Evolutionary conservation across 2,329 filamentous ascomycete genomes (phyloP).

Genomic region (Aspergillus pseudonomiae): DNA sequence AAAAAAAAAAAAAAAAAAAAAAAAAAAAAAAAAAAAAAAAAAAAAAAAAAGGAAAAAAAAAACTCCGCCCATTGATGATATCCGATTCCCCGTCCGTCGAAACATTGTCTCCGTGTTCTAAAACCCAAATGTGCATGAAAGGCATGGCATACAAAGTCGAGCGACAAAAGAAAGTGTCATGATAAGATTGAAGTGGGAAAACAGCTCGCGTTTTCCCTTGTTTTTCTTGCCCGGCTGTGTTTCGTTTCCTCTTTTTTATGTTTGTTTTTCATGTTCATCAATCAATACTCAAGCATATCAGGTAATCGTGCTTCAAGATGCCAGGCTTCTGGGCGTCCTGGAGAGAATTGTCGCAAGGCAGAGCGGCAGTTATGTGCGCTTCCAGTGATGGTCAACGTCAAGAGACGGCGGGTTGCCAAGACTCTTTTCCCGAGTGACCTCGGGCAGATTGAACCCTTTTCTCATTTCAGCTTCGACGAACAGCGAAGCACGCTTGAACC

Average conservation of each 20-base stretch:
- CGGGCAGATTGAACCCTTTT: slow-evolving; percentile 59
- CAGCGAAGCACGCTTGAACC: slow-evolving; percentile 80
- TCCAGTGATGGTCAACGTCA: slow-evolving; percentile 22
- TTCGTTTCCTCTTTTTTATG: not conserved
- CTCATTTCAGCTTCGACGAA: slow-evolving; percentile 77
- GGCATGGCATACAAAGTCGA: slow-evolving; percentile 13
- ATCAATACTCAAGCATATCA: not conserved
- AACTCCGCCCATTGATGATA: slow-evolving; percentile 21
- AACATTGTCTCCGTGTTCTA: slow-evolving; percentile 15
- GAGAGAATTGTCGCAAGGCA: slow-evolving; percentile 11
- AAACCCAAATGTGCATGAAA: slow-evolving; percentile 20
- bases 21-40: slow-evolving; percentile 25
- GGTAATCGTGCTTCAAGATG: not conserved
- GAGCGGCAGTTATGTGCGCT: slow-evolving; percentile 20
- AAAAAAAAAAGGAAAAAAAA: slow-evolving; percentile 22
- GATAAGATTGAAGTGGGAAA: slow-evolving; percentile 1
- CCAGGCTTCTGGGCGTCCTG: not conserved
- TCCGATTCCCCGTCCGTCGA: slow-evolving; percentile 15
- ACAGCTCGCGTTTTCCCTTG: not conserved
- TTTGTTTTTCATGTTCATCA: not conserved
- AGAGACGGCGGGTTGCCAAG: slow-evolving; percentile 12
- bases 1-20: slow-evolving; percentile 25
- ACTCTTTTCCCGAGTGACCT: slow-evolving; percentile 23
- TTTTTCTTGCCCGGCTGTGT: not conserved
- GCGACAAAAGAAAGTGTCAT: slow-evolving; percentile 12